Percentiles rank a stretch among this genome's conserved stretches.
phyloP scores from a whole-genome alignment of 257 asterid species.

The Nicotiana knightiana region DNA sequence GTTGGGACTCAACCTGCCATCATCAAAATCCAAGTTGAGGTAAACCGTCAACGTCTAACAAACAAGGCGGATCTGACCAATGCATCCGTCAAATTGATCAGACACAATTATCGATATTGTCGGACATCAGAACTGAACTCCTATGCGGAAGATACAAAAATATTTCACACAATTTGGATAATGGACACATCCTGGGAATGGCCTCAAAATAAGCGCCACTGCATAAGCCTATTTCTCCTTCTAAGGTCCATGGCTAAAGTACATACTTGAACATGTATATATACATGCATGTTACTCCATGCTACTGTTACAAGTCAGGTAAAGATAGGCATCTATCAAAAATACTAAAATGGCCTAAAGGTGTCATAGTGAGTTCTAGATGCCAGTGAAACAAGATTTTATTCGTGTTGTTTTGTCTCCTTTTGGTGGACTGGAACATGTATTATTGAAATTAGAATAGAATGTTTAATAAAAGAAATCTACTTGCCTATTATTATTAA shows the following conservation, averaged over 20 bases:
- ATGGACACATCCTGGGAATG: not conserved
- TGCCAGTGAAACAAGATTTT: not conserved
- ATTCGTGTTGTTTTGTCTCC: not conserved
- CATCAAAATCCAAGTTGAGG: slow-evolving; percentile 7
- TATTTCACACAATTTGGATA: not conserved
- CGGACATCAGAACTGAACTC: not conserved
- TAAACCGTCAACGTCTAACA: not conserved
- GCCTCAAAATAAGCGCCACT: not conserved
- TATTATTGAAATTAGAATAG: not conserved
- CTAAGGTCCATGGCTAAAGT: not conserved
- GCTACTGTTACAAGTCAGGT: not conserved
- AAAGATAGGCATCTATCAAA: not conserved
- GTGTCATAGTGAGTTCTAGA: not conserved
- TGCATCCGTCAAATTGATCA: not conserved
- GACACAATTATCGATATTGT: not conserved
- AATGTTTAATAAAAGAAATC: not conserved
- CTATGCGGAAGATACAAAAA: not conserved
- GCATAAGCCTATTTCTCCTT: not conserved
- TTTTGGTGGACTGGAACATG: slow-evolving; percentile 1
- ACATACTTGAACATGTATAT: not conserved
- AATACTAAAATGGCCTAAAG: not conserved
- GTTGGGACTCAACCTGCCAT: slow-evolving; percentile 53
- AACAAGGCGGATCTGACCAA: not conserved
- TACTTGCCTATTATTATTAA: not conserved
- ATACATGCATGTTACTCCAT: not conserved